phyloP scores from a whole-genome alignment of 1,284 basidiomycete species.

The Fomitopsis betulina region DNA sequence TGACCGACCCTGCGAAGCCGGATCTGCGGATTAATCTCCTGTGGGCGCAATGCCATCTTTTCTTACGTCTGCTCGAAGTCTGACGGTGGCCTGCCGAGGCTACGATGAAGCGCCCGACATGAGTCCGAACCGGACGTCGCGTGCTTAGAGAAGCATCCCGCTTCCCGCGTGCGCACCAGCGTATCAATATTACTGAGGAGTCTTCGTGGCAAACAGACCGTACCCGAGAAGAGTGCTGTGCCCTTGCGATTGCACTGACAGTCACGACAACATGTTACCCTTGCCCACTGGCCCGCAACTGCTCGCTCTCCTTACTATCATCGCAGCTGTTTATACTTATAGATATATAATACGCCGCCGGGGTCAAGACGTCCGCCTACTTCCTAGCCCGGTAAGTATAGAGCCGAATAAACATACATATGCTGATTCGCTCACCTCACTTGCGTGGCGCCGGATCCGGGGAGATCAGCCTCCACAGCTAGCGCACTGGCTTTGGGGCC shows the following conservation, averaged over 20 bases:
- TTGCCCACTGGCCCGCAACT: slow-evolving; percentile 3
- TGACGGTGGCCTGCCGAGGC: neutral
- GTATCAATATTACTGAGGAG: neutral
- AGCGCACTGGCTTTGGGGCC: slow-evolving; percentile 33
- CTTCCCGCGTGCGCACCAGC: neutral
- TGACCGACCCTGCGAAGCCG: neutral
- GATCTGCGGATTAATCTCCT: neutral
- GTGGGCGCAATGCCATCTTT: neutral
- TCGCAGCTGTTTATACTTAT: slow-evolving; percentile 14
- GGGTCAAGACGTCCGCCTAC: slow-evolving; percentile 14
- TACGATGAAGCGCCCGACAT: neutral
- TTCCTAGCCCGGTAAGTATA: slow-evolving; percentile 18
- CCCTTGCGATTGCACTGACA: neutral
- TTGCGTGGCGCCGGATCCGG: neutral
- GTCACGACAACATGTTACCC: slow-evolving; percentile 9
- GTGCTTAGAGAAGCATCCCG: neutral
- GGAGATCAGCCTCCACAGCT: slow-evolving; percentile 12
- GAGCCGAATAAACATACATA: neutral
- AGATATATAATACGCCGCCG: slow-evolving; percentile 12
- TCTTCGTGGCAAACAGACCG: neutral
- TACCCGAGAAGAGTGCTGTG: neutral
- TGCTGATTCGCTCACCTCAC: neutral
- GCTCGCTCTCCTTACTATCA: slow-evolving; percentile 13
- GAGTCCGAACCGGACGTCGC: neutral
- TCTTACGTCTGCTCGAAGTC: neutral